A percentile compares a stretch with the other conserved stretches of the same genome.
Evolutionary conservation across 2,329 filamentous ascomycete genomes (phyloP).

Genomic region (Penicillium thymicola): DNA sequence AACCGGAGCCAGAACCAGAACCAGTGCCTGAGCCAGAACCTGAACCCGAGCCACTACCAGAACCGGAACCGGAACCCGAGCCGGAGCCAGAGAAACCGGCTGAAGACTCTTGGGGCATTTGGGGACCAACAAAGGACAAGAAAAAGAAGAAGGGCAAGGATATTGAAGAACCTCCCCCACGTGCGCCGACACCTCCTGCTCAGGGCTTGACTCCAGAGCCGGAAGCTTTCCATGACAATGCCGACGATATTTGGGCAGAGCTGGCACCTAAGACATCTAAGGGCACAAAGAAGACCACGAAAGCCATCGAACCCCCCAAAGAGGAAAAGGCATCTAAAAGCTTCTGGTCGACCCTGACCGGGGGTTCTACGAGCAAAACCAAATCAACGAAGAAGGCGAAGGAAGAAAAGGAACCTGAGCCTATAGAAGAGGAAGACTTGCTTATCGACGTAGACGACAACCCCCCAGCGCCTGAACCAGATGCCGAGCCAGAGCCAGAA

Average conservation of each 20-base stretch:
- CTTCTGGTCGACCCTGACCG: slow-evolving; percentile 46
- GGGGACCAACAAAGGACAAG: slow-evolving; percentile 44
- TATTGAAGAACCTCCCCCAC: slow-evolving; percentile 45
- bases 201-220: slow-evolving; percentile 44
- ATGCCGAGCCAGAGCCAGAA: slow-evolving; percentile 22
- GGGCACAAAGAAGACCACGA: slow-evolving; percentile 30
- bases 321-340: slow-evolving; percentile 42
- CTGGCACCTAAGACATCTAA: slow-evolving; percentile 38
- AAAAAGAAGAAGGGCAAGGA: slow-evolving; percentile 49
- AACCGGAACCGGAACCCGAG: slow-evolving; percentile 17
- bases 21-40: slow-evolving; percentile 24
- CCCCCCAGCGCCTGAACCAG: slow-evolving; percentile 25
- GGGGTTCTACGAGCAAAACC: slow-evolving; percentile 39
- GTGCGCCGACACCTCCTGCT: slow-evolving; percentile 48
- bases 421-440: slow-evolving; percentile 26
- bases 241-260: slow-evolving; percentile 40
- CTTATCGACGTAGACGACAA: slow-evolving; percentile 36
- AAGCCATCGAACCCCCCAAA: slow-evolving; percentile 20
- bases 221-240: slow-evolving; percentile 29
- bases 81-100: slow-evolving; percentile 4
- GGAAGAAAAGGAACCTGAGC: slow-evolving; percentile 26
- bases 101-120: slow-evolving; percentile 33
- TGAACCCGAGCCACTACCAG: slow-evolving; percentile 6
- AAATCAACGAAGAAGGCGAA: slow-evolving; percentile 48
- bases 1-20: slow-evolving; percentile 21